Percentiles rank a stretch among this genome's conserved stretches.
phyloP scores from a whole-genome alignment of 2,329 filamentous ascomycete genomes.

The Colletotrichum endophyticum region DNA sequence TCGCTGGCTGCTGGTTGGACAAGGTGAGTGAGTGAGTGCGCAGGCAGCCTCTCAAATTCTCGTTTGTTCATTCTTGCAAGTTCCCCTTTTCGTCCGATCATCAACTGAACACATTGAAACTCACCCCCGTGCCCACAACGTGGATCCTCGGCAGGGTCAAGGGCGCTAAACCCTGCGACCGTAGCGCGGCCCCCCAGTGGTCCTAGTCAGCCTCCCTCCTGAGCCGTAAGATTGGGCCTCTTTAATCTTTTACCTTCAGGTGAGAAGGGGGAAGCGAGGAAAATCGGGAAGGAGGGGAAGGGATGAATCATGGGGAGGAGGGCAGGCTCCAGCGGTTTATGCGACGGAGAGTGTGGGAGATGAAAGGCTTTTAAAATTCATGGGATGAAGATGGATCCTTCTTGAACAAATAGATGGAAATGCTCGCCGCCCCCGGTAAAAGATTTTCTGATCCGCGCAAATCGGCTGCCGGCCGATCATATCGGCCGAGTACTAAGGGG shows the following conservation, averaged over 20 bases:
- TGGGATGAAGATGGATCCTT: neutral
- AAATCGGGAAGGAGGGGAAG: neutral
- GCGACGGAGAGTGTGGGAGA: conserved; percentile 4
- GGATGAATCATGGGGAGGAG: neutral
- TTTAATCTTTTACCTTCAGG: neutral
- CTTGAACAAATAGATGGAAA: neutral
- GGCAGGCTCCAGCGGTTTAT: neutral
- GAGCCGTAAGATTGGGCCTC: neutral
- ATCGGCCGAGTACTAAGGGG: neutral
- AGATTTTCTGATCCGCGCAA: neutral
- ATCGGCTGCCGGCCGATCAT: neutral
- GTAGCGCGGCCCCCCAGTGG: neutral
- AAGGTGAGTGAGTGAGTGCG: neutral
- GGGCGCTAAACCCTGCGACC: conserved; percentile 9
- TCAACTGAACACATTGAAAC: conserved; percentile 14
- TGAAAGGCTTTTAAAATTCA: neutral
- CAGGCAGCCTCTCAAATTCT: neutral
- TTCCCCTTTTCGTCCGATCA: conserved; percentile 2
- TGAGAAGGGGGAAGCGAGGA: neutral
- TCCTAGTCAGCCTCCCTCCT: conserved; percentile 4
- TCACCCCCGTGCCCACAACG: conserved; percentile 11
- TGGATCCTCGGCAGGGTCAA: conserved; percentile 14
- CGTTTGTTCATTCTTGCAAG: neutral
- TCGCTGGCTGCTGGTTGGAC: neutral
- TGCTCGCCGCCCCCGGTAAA: neutral